Percentiles rank a stretch among this genome's conserved stretches.
Conservation (phyloP, 2,329 filamentous ascomycete genomes). For the Lojkania enalia region DNA sequence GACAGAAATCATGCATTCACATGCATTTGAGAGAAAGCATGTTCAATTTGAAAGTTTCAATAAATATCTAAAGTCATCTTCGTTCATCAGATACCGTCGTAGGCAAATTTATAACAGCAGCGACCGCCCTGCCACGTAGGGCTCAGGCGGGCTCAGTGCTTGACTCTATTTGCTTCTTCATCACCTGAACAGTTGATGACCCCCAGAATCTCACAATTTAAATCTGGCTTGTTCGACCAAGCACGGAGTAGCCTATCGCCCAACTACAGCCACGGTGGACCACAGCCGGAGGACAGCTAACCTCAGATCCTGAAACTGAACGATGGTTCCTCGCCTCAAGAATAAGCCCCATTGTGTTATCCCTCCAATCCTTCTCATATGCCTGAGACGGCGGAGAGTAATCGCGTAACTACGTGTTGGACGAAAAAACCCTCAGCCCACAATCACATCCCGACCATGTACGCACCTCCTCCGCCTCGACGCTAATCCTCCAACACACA, state of each 20-base stretch:
- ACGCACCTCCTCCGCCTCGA: conserved; percentile 39
- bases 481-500: conserved; percentile 21
- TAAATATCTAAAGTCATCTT: conserved; percentile 35
- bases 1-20: no score
- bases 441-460: conserved; percentile 23
- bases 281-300: conserved; percentile 33
- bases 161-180: conserved; percentile 98
- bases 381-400: conserved; percentile 58
- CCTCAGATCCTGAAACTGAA: conserved; percentile 52
- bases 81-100: conserved; percentile 54
- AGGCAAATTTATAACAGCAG: conserved; percentile 47
- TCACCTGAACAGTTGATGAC: conserved; percentile 66
- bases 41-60: no score
- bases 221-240: conserved; percentile 72
- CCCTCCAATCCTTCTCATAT: conserved; percentile 50
- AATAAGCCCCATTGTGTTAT: conserved; percentile 99
- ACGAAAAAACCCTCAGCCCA: conserved; percentile 71
- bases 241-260: conserved; percentile 50
- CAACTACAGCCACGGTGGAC: conserved; percentile 12
- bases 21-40: no score
- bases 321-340: conserved; percentile 90
- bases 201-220: conserved; percentile 22
- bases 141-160: conserved; percentile 76
- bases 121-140: conserved; percentile 51
- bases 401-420: conserved; percentile 98